Conservation (phyloP, 768 basidiomycete species). For the Mycena polygramma region DNA sequence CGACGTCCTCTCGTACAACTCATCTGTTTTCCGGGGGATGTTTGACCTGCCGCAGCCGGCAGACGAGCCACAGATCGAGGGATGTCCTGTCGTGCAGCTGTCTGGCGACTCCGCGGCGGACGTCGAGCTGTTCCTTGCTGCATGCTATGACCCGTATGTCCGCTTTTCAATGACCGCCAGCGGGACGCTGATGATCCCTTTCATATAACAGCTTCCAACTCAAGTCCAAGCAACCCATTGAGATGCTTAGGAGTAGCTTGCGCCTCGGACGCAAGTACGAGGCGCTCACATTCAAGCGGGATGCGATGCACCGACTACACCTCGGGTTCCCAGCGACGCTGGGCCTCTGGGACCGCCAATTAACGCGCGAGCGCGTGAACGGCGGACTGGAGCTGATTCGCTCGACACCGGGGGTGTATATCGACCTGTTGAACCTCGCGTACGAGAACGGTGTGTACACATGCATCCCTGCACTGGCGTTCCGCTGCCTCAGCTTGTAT, state of each 20-base stretch:
- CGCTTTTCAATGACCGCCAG: not conserved
- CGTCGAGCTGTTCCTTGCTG: not conserved
- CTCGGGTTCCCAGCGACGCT: not conserved
- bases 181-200: not conserved
- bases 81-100: slow-evolving; percentile 5
- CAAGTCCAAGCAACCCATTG: not conserved
- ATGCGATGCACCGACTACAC: not conserved
- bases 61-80: not conserved
- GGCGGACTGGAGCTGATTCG: not conserved
- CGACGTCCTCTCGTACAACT: slow-evolving; percentile 3
- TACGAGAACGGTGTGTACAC: slow-evolving; percentile 18
- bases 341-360: not conserved
- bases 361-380: not conserved
- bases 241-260: not conserved
- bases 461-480: slow-evolving; percentile 5
- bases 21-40: slow-evolving; percentile 3
- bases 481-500: slow-evolving; percentile 12
- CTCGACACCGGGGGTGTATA: not conserved
- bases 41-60: not conserved
- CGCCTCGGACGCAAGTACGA: slow-evolving; percentile 26
- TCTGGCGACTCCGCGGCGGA: slow-evolving; percentile 1
- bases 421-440: slow-evolving; percentile 18
- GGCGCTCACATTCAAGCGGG: not conserved
- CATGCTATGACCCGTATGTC: slow-evolving; percentile 16
- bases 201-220: not conserved